Conservation (phyloP, 2,329 filamentous ascomycete species). For the Stagonosporopsis chrysanthemi region DNA sequence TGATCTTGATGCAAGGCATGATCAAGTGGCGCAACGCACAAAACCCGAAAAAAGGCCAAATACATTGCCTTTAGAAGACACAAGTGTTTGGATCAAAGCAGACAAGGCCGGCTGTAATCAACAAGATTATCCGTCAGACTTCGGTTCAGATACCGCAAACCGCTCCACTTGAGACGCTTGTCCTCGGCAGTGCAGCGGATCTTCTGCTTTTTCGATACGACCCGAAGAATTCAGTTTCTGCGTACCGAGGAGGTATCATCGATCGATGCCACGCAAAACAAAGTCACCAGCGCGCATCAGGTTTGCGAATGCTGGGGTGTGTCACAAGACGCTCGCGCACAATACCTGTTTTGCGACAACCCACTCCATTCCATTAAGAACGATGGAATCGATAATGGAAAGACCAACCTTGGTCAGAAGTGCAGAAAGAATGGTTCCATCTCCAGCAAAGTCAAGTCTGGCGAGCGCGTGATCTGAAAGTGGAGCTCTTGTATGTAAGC, state of each 20-base stretch:
- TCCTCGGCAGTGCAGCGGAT: conserved; percentile 7
- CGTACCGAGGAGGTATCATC: not conserved
- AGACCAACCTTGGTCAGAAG: not conserved
- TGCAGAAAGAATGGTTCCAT: not conserved
- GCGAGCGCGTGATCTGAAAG: not conserved
- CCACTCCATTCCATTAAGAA: conserved; percentile 5
- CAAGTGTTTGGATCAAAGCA: not conserved
- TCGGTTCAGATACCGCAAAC: too few species aligned
- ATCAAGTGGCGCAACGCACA: not conserved
- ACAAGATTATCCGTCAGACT: not conserved
- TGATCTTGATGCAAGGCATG: not conserved
- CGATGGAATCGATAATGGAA: not conserved
- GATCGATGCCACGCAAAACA: not conserved
- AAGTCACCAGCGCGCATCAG: not conserved
- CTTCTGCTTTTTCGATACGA: not conserved
- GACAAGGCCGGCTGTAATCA: not conserved
- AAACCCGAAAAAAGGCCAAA: not conserved
- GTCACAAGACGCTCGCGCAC: not conserved
- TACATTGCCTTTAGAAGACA: not conserved
- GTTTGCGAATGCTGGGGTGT: not conserved
- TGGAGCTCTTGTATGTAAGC: not conserved
- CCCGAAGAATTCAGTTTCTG: not conserved
- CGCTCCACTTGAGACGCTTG: conserved; percentile 9
- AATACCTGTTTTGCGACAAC: not conserved
- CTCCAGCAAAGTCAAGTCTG: not conserved